Evolutionary conservation across 441 rosid species (phyloP).

Genomic region (Manihot esculenta): DNA sequence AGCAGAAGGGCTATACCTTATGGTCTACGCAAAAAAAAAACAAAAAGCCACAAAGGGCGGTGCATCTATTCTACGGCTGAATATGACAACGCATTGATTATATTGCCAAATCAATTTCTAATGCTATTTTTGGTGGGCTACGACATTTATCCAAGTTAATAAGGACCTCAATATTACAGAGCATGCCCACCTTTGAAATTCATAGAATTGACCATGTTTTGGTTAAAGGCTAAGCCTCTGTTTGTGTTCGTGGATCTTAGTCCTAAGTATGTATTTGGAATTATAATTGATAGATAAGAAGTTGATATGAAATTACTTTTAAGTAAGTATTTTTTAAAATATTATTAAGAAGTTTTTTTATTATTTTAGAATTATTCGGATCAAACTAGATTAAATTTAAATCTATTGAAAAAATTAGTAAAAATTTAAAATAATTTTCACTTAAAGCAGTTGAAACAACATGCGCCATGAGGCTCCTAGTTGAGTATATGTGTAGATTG

Average conservation of each 20-base stretch:
- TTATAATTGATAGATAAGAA: too few species aligned
- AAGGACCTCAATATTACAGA: too few species aligned
- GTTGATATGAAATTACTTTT: too few species aligned
- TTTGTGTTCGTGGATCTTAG: neutral
- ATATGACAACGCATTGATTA: neutral
- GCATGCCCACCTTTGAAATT: conserved; percentile 1
- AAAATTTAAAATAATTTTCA: too few species aligned
- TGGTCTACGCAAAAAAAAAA: neutral
- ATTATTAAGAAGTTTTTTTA: too few species aligned
- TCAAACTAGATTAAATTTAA: too few species aligned
- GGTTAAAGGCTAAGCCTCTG: neutral
- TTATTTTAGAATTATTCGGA: too few species aligned
- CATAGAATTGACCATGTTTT: neutral
- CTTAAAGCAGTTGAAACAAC: too few species aligned
- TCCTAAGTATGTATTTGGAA: neutral
- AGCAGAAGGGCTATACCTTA: neutral
- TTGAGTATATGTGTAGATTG: too few species aligned
- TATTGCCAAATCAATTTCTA: neutral
- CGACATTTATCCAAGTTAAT: neutral
- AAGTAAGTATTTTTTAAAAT: too few species aligned
- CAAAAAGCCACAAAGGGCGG: neutral
- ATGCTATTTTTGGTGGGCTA: neutral
- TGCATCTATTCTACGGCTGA: conserved; percentile 4
- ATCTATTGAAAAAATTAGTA: too few species aligned
- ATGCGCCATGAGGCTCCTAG: too few species aligned